Conservation (phyloP, 164 flowering plant species). For the Vitis amurensis region DNA sequence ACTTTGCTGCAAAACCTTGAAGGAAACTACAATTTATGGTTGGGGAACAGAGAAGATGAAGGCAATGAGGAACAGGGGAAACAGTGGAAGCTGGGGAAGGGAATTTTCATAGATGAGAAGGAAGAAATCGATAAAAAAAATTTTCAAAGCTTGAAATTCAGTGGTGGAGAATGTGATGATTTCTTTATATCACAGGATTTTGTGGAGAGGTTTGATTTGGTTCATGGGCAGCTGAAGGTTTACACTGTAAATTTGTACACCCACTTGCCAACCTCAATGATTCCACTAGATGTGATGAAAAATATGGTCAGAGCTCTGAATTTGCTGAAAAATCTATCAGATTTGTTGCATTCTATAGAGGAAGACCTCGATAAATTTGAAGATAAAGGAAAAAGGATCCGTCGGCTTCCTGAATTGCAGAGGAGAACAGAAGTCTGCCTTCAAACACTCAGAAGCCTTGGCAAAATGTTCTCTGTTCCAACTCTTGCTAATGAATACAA, state of each 20-base stretch:
- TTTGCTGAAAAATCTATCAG: too few species aligned
- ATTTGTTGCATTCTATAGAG: too few species aligned
- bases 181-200: conserved; percentile 32
- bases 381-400: neutral
- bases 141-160: neutral
- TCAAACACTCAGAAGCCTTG: conserved; percentile 18
- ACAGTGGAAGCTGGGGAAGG: neutral
- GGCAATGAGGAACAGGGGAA: neutral
- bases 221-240: conserved; percentile 11
- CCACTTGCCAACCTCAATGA: conserved; percentile 40
- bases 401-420: neutral
- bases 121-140: neutral
- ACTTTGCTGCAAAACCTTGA: conserved; percentile 34
- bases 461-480: conserved; percentile 10
- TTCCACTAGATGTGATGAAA: conserved; percentile 20
- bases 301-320: conserved; percentile 21
- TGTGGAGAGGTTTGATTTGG: conserved; percentile 13
- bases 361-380: too few species aligned
- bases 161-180: neutral
- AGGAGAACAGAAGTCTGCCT: conserved; percentile 10
- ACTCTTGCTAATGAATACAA: neutral
- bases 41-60: conserved; percentile 9
- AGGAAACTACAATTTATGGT: conserved; percentile 21
- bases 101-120: neutral
- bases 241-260: conserved; percentile 25